These are phyloP conservation scores for Fusarium albidum DNA, from an alignment of 2,329 filamentous ascomycete species.

Conservation along the genomic window DNA sequence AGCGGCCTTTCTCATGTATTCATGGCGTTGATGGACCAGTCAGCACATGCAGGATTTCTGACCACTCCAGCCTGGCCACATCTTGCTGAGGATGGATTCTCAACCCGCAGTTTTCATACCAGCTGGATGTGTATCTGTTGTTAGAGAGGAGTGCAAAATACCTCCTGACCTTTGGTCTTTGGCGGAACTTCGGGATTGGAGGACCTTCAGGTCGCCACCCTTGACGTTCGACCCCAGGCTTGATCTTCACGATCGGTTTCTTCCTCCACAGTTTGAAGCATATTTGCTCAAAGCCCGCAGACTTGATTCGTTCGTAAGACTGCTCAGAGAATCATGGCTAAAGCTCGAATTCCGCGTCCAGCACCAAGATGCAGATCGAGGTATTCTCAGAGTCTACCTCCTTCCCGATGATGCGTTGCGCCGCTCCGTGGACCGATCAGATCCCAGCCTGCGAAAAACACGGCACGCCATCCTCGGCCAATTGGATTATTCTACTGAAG, in stretches of 20 bases:
- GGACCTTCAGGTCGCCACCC: slow-evolving; percentile 33
- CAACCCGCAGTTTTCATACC: slow-evolving; percentile 47
- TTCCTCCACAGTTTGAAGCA: slow-evolving; percentile 37
- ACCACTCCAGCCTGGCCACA: neutral
- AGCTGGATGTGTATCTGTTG: slow-evolving; percentile 49
- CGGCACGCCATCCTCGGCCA: slow-evolving; percentile 57
- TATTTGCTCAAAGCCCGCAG: slow-evolving; percentile 39
- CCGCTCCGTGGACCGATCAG: slow-evolving; percentile 57
- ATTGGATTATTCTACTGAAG: slow-evolving; percentile 62
- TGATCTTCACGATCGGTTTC: neutral
- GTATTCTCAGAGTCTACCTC: slow-evolving; percentile 64
- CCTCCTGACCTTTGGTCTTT: slow-evolving; percentile 21
- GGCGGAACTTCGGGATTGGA: slow-evolving; percentile 38
- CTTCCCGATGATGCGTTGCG: slow-evolving; percentile 72
- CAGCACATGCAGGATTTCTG: neutral
- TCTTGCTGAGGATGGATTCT: slow-evolving; percentile 25
- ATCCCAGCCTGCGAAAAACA: slow-evolving; percentile 52
- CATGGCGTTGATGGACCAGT: neutral
- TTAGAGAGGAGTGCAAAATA: slow-evolving; percentile 25
- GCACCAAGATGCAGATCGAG: slow-evolving; percentile 25
- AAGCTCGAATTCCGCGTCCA: slow-evolving; percentile 50
- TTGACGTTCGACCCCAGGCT: neutral
- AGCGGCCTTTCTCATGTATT: neutral
- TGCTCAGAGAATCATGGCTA: slow-evolving; percentile 54
- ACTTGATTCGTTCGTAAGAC: slow-evolving; percentile 36